Evolutionary conservation across 441 rosid genomes (phyloP).

Genomic region (Bocquillonia castaneifolia): DNA sequence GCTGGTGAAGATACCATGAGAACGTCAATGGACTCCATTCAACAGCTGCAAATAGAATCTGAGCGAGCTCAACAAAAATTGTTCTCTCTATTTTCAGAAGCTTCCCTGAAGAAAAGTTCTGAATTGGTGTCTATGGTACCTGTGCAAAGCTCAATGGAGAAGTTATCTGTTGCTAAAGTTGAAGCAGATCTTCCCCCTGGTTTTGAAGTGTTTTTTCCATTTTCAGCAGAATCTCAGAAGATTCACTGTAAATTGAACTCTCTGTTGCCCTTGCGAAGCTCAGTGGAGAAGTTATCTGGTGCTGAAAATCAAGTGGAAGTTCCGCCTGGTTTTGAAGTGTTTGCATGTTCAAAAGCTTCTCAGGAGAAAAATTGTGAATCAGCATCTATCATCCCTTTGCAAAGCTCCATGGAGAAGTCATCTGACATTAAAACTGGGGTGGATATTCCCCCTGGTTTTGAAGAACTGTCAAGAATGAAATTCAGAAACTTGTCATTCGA

Average conservation of each 20-base stretch:
- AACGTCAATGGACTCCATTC: slow-evolving; percentile 3
- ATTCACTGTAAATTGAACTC: too few species aligned
- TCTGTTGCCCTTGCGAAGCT: background rate
- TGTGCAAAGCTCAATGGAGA: background rate
- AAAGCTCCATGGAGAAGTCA: too few species aligned
- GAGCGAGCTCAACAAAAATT: background rate
- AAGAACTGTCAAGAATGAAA: slow-evolving; percentile 1
- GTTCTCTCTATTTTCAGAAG: slow-evolving; percentile 1
- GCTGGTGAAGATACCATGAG: background rate
- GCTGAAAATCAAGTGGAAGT: too few species aligned
- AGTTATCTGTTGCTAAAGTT: background rate
- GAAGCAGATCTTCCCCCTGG: too few species aligned
- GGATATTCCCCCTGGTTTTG: slow-evolving; percentile 17
- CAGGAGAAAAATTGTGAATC: too few species aligned
- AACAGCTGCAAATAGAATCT: background rate
- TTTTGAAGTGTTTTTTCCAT: too few species aligned
- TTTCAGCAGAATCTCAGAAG: too few species aligned
- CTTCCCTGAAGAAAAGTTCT: background rate
- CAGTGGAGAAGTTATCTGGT: background rate
- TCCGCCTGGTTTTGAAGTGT: background rate
- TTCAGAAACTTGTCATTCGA: background rate
- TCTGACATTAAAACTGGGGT: background rate
- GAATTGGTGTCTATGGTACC: background rate
- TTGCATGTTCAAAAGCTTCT: too few species aligned
- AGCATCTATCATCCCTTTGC: too few species aligned